Base-by-base conservation (phyloP, 257 asterid species). In the Scutellaria baicalensis region DNA sequence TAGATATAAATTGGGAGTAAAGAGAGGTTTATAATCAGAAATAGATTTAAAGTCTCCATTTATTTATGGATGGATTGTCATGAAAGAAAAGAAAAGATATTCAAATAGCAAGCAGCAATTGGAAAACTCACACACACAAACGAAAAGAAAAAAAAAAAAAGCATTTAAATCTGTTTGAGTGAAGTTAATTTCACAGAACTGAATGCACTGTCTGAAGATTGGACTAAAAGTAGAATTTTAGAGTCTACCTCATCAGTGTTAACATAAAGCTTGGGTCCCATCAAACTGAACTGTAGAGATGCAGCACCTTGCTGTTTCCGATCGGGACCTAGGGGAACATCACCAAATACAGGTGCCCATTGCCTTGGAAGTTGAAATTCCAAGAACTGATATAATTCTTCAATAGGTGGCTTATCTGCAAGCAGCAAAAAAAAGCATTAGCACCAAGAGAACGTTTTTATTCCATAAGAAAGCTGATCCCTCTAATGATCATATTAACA, bases 261-360 rank as follows among this genome's bases (percentile, higher is more conserved):
- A 23, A 89, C 91, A 59, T 84, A 84, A 10, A 89, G 88, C 82
- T 86, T 89, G n/a, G 96, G 93, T 35, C 96, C 96, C 91, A 87
- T 83, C 73, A 89, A 76, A 82, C 96, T 86, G 86, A 89, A 89
- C 81, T 83, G 87, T 77, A 89, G 80, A 33, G 96, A 86, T 63
- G 88, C 90, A 64, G 81, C 80, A 43, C 79, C 85, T 48, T 84
- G 89, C 80, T 82, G 85, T 79, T 85, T 89, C 77, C 85, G 77
- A 47, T 89, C 91, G 13, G 93, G 96, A 54, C 96, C 93, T 38
- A 84, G 76, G 23, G 91, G 86, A 68, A 89, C 87, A 13, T 89
- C 96, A 45, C 93, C 87, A 69, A 81, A 89, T 55, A 89, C 91
- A 44, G 96, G 96, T 59, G 93, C 96, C 96, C 96, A 89, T 60